Evolutionary conservation across 805 yeast species (phyloP), one percentile per base, ranked within the genome.

Genomic region (Candida golubevii): DNA sequence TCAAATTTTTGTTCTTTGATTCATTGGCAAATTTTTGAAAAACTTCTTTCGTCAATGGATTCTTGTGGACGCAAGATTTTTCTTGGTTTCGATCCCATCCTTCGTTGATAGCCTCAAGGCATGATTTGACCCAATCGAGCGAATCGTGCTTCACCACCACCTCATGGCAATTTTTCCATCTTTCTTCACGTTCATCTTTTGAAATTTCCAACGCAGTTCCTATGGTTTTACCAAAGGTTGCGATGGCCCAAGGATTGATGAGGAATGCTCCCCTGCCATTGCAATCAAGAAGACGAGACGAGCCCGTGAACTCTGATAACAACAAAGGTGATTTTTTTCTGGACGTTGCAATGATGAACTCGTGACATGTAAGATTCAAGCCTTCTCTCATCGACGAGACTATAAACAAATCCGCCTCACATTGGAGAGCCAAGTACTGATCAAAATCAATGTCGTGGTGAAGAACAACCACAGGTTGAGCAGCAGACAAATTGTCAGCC

Each of bases 331-430:
- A 84, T 51, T 84, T 82, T 47, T 79, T 78, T 35, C 77, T 79
- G 18, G 72, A 66, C 1, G 93, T 78, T 26, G 95, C 86, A 44
- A 83, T 83, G 35, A 89, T 77, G 61, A 85, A 93, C 62, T 93
- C 99, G 60, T 93, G 99, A 55, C 97, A 91, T 0, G 98, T 90
- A 58, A 93, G 72, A 57, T 93, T 93, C 89, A 93, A 86, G 26
- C 99, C 99, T 63, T 93, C 99, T 60, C 99, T 82, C 74, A 91
- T 78, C 1, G 96, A 86, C 8, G 95, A 82, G 1, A 91, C 97
- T 36, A 86, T 81, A 58, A 93, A 93, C 1, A 80, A 72, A 53
- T 88, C 95, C 1, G 98, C 96, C 59, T 89, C 97, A 32, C 81
- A 69, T 37, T 86, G 76, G 39, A 93, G 67, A 0, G 96, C 98